Base-by-base conservation (phyloP, 805 yeast genomes). In the Torulaspora quercuum region DNA sequence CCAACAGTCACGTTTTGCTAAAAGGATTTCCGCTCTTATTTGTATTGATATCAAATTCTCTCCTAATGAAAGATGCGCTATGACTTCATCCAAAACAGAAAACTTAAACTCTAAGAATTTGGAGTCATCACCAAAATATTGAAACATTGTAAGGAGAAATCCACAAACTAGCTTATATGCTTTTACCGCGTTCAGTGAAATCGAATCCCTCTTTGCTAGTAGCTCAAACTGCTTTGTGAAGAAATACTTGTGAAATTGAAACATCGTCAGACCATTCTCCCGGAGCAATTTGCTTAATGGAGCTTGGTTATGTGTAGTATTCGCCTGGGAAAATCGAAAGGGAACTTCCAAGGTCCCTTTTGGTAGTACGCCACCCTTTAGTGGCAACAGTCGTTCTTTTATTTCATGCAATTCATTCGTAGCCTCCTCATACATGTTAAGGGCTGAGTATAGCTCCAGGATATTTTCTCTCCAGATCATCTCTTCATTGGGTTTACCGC, bases 21-120 rank as follows among this genome's bases (percentile, higher is more conserved):
- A 46, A 15, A 67, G 33, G 10, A 73, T 42, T 40, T 72, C 75
- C 1, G 71, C 76, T 6, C 59, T 49, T 2, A 68, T 57, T 37
- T 63, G 66, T 13, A 37, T 26, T 7, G 27, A 33, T 7, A 35
- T 34, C 1, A 41, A 28, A 5, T 28, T 24, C 1, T 46, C 30
- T 2, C 30, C 41, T 5, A 23, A 13, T 4, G 48, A 37, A 11
- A 45, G 19, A n/a, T 35, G 21, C 9, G 32, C 21, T 6, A 55
- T 18, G 5, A 52, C 33, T 6, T 45, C 25, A 4, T 45, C 48
- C 4, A 55, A 18, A 22, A 55, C 42, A 6, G 19, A 29, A 29
- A 41, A 49, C 30, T 55, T 52, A 37, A 55, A 59, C 31, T 48
- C 47, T 14, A 55, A 35, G 16, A 48, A 39, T 21, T 30, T 34